Conservation (phyloP, 2,329 filamentous ascomycete genomes). For the Alternaria arbusti region DNA sequence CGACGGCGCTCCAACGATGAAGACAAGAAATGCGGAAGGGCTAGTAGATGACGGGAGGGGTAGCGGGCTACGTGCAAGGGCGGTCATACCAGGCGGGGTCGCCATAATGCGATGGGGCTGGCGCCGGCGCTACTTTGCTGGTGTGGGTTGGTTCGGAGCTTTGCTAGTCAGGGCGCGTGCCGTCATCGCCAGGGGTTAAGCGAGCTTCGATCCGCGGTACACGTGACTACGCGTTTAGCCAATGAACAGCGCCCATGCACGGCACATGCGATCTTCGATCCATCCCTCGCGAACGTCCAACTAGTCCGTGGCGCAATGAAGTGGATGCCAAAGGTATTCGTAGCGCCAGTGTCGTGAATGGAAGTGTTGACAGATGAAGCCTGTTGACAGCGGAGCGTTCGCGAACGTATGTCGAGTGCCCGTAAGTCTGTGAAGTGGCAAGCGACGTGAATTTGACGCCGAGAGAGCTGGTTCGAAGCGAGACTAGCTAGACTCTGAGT, state of each 20-base stretch:
- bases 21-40: not conserved
- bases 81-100: not conserved
- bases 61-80: not conserved
- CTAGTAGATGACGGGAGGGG: not conserved
- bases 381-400: too few species aligned
- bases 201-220: fast-evolving
- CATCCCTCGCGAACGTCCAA: too few species aligned
- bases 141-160: not conserved
- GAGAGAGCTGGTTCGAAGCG: too few species aligned
- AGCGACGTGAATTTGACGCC: too few species aligned
- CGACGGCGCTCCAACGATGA: not conserved
- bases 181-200: not conserved
- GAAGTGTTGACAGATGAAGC: too few species aligned
- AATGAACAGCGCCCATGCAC: not conserved
- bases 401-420: too few species aligned
- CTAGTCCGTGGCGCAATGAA: too few species aligned
- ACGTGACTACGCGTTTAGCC: not conserved
- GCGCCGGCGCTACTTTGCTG: not conserved
- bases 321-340: too few species aligned
- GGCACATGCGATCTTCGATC: too few species aligned
- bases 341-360: too few species aligned
- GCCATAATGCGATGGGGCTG: not conserved
- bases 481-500: too few species aligned
- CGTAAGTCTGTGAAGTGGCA: too few species aligned
- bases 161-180: not conserved